A percentile compares a stretch with the other conserved stretches of the same genome.
Evolutionary conservation across 2,329 filamentous ascomycete species (phyloP).

Genomic region (Pyrenochaeta sp.): DNA sequence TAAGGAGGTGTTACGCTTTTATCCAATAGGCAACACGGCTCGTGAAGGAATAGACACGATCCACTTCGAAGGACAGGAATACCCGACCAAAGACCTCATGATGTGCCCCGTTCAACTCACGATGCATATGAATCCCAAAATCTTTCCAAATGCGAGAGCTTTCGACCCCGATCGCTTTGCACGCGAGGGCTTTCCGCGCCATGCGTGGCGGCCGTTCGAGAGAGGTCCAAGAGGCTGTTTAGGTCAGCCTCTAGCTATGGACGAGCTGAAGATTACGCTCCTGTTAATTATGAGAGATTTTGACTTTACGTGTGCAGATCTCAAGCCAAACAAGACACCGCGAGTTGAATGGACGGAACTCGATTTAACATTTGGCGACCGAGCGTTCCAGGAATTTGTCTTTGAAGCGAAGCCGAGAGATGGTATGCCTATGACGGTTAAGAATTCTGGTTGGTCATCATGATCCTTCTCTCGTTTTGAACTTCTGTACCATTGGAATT

Average conservation of each 20-base stretch:
- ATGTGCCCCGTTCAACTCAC: conserved; percentile 53
- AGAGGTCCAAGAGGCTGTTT: conserved; percentile 64
- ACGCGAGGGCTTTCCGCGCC: conserved; percentile 53
- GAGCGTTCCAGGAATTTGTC: conserved; percentile 41
- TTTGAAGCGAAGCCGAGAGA: conserved; percentile 44
- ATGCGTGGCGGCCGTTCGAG: conserved; percentile 65
- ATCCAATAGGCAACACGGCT: conserved; percentile 58
- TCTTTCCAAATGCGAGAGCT: conserved; percentile 32
- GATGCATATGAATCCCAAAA: conserved; percentile 42
- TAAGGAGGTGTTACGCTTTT: conserved; percentile 63
- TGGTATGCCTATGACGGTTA: conserved; percentile 44
- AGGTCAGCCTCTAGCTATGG: conserved; percentile 64
- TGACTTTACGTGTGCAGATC: conserved; percentile 52
- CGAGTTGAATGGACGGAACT: conserved; percentile 37
- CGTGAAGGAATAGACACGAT: conserved; percentile 52
- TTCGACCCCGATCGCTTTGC: conserved; percentile 49
- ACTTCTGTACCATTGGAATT: not conserved
- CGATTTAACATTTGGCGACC: conserved; percentile 41
- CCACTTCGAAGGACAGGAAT: conserved; percentile 51
- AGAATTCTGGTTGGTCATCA: conserved; percentile 22
- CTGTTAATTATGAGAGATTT: conserved; percentile 61
- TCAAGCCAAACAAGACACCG: conserved; percentile 38
- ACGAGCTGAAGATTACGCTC: conserved; percentile 62
- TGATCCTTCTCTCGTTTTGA: not conserved
- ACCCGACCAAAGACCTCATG: conserved; percentile 56